Conservation (phyloP, 2,329 filamentous ascomycete genomes). For the Juglanconis juglandina region DNA sequence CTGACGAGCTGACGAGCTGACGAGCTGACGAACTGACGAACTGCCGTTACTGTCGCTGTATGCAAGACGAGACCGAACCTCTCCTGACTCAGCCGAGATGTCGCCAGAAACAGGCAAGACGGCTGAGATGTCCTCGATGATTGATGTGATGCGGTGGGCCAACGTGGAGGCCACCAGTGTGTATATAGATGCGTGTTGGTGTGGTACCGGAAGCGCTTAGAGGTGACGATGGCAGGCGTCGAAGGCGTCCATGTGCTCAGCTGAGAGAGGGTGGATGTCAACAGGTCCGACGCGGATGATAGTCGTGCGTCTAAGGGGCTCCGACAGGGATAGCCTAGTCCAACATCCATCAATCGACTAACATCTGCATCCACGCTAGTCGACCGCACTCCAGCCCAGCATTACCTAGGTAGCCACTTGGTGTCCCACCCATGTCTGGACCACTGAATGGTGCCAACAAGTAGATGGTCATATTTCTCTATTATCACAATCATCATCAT, state of each 20-base stretch:
- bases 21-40: neutral
- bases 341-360: neutral
- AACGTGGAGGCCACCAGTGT: neutral
- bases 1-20: neutral
- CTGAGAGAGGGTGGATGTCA: neutral
- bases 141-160: neutral
- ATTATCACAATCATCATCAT: too few species aligned
- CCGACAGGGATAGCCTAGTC: neutral
- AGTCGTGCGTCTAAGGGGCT: neutral
- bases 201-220: neutral
- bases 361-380: neutral
- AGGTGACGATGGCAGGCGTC: neutral
- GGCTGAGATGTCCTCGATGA: neutral
- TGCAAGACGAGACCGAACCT: neutral
- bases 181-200: neutral
- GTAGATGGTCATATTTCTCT: too few species aligned
- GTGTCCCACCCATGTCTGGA: too few species aligned
- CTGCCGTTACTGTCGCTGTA: too few species aligned
- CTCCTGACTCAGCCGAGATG: constrained; percentile 15
- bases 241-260: neutral
- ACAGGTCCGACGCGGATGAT: neutral
- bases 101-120: neutral
- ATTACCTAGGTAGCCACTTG: too few species aligned
- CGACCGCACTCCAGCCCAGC: neutral
- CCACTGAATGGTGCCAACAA: too few species aligned